Conservation (phyloP, 441 rosid genomes). For the Mallotus japonicus region DNA sequence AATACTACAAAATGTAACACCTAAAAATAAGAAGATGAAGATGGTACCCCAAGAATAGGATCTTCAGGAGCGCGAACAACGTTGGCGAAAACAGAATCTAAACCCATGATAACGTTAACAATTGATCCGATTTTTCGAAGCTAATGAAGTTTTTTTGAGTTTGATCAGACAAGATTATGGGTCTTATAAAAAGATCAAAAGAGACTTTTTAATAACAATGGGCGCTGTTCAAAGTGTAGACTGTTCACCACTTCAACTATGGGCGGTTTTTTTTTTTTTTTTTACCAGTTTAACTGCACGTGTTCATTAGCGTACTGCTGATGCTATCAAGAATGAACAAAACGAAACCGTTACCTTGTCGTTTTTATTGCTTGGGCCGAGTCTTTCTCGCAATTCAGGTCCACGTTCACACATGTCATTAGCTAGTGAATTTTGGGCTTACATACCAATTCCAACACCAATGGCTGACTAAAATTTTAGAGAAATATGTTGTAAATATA, state of each 20-base stretch:
- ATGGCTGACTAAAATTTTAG: too few species aligned
- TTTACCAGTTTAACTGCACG: neutral
- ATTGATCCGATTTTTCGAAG: neutral
- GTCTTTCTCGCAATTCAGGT: too few species aligned
- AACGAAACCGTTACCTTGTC: too few species aligned
- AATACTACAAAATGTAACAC: neutral
- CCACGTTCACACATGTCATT: too few species aligned
- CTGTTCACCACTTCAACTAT: neutral
- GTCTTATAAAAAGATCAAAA: neutral
- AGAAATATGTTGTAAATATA: too few species aligned
- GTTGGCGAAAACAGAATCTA: constrained; percentile 49
- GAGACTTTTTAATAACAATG: neutral
- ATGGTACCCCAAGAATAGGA: constrained; percentile 83
- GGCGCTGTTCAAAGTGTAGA: neutral
- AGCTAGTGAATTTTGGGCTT: too few species aligned
- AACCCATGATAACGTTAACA: neutral
- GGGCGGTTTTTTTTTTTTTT: neutral
- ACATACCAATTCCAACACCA: too few species aligned
- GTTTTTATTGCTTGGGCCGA: neutral
- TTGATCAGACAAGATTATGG: neutral
- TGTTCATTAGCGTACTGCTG: neutral
- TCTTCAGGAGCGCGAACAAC: constrained; percentile 89
- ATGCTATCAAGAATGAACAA: neutral
- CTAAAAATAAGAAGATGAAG: neutral
- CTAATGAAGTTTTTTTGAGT: neutral